Percentiles rank a stretch among this genome's conserved stretches.
phyloP scores from a whole-genome alignment of 352 stramenopile species.

The Lagenidium giganteum region DNA sequence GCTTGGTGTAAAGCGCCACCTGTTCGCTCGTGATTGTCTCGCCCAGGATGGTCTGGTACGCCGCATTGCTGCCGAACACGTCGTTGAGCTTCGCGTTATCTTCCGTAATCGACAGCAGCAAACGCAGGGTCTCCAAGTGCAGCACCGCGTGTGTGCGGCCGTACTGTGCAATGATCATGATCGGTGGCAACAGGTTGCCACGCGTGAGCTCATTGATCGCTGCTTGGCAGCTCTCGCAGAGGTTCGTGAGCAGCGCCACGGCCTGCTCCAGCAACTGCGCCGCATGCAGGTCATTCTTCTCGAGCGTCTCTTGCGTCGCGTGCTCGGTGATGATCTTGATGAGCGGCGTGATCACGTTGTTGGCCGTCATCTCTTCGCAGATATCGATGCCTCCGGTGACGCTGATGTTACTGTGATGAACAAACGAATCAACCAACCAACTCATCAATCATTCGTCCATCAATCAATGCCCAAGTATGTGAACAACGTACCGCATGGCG shows the following conservation, averaged over 20 bases:
- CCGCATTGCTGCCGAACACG: constrained; percentile 40
- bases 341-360: constrained; percentile 75
- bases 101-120: constrained; percentile 79
- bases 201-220: constrained; percentile 82
- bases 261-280: constrained; percentile 79
- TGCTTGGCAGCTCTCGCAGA: constrained; percentile 77
- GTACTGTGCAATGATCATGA: constrained; percentile 68
- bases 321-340: constrained; percentile 67
- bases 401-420: constrained; percentile 65
- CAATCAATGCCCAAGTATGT: not conserved
- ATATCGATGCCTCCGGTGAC: constrained; percentile 80
- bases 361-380: constrained; percentile 72
- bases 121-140: constrained; percentile 76
- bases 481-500: constrained; percentile 38
- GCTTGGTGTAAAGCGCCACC: constrained; percentile 34
- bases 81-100: constrained; percentile 77
- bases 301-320: constrained; percentile 41
- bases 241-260: constrained; percentile 68
- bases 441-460: not conserved
- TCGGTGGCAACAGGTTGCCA: constrained; percentile 60
- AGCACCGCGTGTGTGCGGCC: constrained; percentile 38
- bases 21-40: constrained; percentile 58
- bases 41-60: constrained; percentile 66
- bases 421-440: not conserved
- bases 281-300: constrained; percentile 56